Evolutionary conservation across 352 stramenopile species (phyloP), one percentile per base, ranked within the genome.

Genomic region (Phytophthora pseudosyringae): DNA sequence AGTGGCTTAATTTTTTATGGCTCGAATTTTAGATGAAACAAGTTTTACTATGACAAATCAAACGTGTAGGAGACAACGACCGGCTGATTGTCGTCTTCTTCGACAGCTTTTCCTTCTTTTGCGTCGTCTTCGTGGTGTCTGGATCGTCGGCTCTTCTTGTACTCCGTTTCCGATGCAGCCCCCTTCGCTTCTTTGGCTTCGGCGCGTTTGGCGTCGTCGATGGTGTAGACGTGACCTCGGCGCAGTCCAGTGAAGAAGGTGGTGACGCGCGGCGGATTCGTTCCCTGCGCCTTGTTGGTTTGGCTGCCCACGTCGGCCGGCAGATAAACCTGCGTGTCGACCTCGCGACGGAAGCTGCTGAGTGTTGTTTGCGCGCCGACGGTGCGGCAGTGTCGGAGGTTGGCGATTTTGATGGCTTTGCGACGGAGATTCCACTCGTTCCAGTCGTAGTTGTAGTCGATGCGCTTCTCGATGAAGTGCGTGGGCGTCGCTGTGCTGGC

Each of bases 381-480:
- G 1, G 93, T 98, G 12, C 81, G 84, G 67, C 88, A 98, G 40
- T 97, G 93, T 32, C 85, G 80, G 46, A 98, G 64, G 62, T 98
- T 98, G 16, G 92, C 91, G 47, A 98, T 82, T 69, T 97, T 88
- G 39, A 98, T 75, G 21, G 91, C 92, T 33, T 90, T 86, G 38
- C 90, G 84, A 12, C 94, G 81, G 43, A 98, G 75, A 50, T 81
- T 91, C 95, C 95, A 98, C 69, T 98, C 93, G 76, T 98, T 98
- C 92, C 93, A 98, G 49, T 97, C 86, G 73, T 98, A 98, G 41
- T 87, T 84, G 59, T 83, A 83, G 76, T 98, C 93, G 15, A 98
- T 89, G 62, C 90, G 71, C 71, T 94, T 97, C 49, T 98, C 90
- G 5, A 96, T 53, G 76, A 98, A 98, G 70, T 98, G 94, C 21